Evolutionary conservation across 2,329 filamentous ascomycete genomes (phyloP), one percentile per base, ranked within the genome.

Genomic region (Cytospora schulzeri): DNA sequence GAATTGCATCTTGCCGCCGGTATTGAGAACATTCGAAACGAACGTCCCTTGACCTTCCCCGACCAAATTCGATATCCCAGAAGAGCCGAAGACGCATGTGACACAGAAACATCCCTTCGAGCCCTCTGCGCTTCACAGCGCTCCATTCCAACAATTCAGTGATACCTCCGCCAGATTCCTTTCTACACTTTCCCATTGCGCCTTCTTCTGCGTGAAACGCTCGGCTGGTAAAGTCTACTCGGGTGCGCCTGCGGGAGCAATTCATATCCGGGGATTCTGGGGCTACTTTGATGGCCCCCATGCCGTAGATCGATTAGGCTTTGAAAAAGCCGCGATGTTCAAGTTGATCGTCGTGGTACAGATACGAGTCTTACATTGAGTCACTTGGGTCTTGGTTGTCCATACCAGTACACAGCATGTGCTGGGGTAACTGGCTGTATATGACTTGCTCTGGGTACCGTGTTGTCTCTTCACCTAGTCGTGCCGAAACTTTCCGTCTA

Each of bases 281-380:
- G 78, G 75, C 81, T 85, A 83, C 82, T 67, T 72, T 70, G 84
- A 85, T 84, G 83, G 84, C 74, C 77, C 79, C 78, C 81, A 69
- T 78, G 85, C 84, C 85, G 84, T 77, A 87, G 80, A 87, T 85
- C 74, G 73, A 85, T 66, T 48, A 80, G 83, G 79, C 83, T 82
- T 82, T 80, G 78, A 81, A 85, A 86, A 87, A 87, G 84, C 85
- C 75, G 83, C 85, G 80, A 78, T 79, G 78, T 74, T 77, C 75
- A 76, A 87, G 84, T 73, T 71, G 71, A 76, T 77, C 80, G 79
- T 78, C 79, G 83, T 79, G 80, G 85, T 85, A 88, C 85, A 88
- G 85, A 88, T 88, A 87, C 85, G 83, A 84, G 85, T 80, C 83
- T 80, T 71, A 88, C 83, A 88, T 80, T 48, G 66, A 45, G 7